Percentiles rank a stretch among this genome's conserved stretches.
Conservation (phyloP, 768 basidiomycete genomes). For the Mycena epipterygia region DNA sequence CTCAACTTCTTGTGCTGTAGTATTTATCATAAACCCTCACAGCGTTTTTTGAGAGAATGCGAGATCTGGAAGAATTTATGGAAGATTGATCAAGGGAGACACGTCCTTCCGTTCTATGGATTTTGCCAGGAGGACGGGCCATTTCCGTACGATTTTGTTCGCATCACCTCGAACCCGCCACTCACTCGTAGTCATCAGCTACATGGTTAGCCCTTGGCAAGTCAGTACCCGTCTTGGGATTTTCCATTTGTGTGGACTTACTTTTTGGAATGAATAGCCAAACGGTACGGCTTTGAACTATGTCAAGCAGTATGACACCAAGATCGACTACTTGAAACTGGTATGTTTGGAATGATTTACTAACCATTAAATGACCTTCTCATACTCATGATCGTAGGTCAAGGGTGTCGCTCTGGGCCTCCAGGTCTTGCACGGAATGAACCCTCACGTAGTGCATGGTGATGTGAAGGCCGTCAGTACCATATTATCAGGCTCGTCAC, state of each 20-base stretch:
- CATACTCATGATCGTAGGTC: slow-evolving; percentile 48
- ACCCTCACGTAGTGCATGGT: slow-evolving; percentile 66
- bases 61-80: slow-evolving; percentile 69
- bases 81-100: slow-evolving; percentile 63
- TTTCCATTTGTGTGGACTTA: background rate
- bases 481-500: background rate
- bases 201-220: slow-evolving; percentile 73
- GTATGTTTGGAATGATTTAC: slow-evolving; percentile 43
- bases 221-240: slow-evolving; percentile 24
- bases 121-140: slow-evolving; percentile 70
- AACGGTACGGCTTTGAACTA: slow-evolving; percentile 66
- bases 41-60: slow-evolving; percentile 69
- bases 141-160: slow-evolving; percentile 59
- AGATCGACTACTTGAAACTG: slow-evolving; percentile 58
- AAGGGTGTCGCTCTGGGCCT: slow-evolving; percentile 61
- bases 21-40: slow-evolving; percentile 7
- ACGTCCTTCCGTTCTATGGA: slow-evolving; percentile 71
- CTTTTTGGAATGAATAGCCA: slow-evolving; percentile 4
- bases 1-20: background rate
- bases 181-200: slow-evolving; percentile 48
- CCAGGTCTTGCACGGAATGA: slow-evolving; percentile 63
- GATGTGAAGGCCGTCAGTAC: slow-evolving; percentile 64
- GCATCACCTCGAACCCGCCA: background rate
- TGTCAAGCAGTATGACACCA: slow-evolving; percentile 53
- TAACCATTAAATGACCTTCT: background rate